These are phyloP conservation scores for Cytospora piceae DNA, from an alignment of 2,329 filamentous ascomycete species.

Conservation along the genomic window DNA sequence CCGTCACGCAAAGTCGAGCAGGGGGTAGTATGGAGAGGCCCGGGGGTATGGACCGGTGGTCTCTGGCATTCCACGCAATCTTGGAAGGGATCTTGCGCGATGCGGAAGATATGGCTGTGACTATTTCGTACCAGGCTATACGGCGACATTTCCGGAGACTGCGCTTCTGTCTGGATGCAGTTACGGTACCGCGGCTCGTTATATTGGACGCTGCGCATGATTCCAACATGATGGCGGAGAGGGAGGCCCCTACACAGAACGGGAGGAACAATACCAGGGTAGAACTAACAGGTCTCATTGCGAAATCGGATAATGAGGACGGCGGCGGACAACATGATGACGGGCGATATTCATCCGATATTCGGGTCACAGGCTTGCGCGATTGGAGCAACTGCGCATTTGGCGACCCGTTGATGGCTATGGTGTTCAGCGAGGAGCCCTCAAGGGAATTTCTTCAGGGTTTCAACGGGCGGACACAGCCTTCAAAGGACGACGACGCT, in stretches of 20 bases:
- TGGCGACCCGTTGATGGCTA: conserved; percentile 61
- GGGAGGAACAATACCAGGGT: conserved; percentile 2
- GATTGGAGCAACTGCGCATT: conserved; percentile 65
- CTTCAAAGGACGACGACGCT: conserved; percentile 26
- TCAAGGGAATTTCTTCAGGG: conserved; percentile 52
- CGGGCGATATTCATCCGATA: conserved; percentile 20
- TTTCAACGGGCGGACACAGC: conserved; percentile 40
- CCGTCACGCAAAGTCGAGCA: conserved; percentile 24
- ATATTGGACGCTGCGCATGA: conserved; percentile 57
- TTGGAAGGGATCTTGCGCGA: conserved; percentile 62
- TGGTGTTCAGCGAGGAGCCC: conserved; percentile 50
- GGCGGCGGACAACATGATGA: conserved; percentile 15
- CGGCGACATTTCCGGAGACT: conserved; percentile 56
- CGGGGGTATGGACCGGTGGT: conserved; percentile 51
- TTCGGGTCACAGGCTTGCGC: conserved; percentile 54
- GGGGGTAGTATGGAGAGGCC: conserved; percentile 17
- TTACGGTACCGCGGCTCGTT: conserved; percentile 56
- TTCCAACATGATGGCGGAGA: conserved; percentile 52
- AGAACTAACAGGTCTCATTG: not conserved
- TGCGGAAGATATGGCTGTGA: conserved; percentile 62
- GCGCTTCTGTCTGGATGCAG: conserved; percentile 53
- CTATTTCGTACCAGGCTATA: conserved; percentile 60
- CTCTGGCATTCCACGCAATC: conserved; percentile 58
- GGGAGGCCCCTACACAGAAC: conserved; percentile 2
- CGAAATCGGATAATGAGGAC: conserved; percentile 24